These are phyloP conservation scores for Opeltia flavorubescens DNA, from an alignment of 495 filamentous ascomycete genomes.

Conservation along the genomic window DNA sequence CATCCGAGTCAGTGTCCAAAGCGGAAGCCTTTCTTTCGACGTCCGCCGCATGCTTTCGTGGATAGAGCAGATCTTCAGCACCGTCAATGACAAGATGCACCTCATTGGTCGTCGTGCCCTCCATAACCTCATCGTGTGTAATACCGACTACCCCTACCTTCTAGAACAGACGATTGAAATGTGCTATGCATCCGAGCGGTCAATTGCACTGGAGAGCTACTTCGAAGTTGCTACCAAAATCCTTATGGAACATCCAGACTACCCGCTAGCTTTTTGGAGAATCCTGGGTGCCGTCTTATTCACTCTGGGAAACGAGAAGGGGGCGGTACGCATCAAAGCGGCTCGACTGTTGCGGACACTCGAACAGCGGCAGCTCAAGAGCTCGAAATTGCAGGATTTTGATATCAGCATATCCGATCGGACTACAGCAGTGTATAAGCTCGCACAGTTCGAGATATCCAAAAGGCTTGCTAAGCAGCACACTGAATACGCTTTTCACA, in stretches of 20 bases:
- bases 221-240: constrained; percentile 86
- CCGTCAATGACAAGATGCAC: constrained; percentile 76
- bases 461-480: constrained; percentile 80
- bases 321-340: constrained; percentile 75
- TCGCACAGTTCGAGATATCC: constrained; percentile 92
- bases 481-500: constrained; percentile 72
- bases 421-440: constrained; percentile 93
- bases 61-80: constrained; percentile 89
- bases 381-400: constrained; percentile 85
- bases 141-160: constrained; percentile 68
- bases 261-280: constrained; percentile 78
- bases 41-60: constrained; percentile 82
- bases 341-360: constrained; percentile 69
- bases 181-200: constrained; percentile 65
- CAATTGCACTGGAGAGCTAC: constrained; percentile 85
- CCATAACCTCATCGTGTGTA: constrained; percentile 82
- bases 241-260: constrained; percentile 63
- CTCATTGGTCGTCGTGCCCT: constrained; percentile 81
- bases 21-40: constrained; percentile 75
- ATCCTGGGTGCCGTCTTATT: constrained; percentile 77
- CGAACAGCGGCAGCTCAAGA: constrained; percentile 72
- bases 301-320: constrained; percentile 79
- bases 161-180: constrained; percentile 75
- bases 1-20: constrained; percentile 74
- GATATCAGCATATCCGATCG: constrained; percentile 98